Evolutionary conservation across 768 basidiomycete genomes (phyloP), one percentile per base, ranked within the genome.

Genomic region (Mycena crocata): DNA sequence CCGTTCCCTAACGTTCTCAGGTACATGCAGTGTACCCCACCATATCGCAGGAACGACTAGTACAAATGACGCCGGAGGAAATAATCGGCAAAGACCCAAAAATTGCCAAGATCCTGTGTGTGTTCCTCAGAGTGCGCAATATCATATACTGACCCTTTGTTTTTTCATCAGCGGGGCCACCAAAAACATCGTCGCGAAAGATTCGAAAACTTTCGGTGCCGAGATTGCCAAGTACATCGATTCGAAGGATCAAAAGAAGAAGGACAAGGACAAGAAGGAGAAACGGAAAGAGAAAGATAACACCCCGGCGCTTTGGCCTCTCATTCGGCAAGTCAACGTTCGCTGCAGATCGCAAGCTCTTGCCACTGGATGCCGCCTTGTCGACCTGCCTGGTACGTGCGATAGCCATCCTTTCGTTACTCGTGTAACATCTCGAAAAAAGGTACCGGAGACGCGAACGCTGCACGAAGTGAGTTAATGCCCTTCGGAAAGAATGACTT

Each of bases 171-270:
- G 51, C 28, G 89, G 89, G 21, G 80, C 81, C 0, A 87, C 81
- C 24, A 87, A 89, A 75, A 85, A 80, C 19, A 86, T 90, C 39
- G 70, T 73, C 12, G 82, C 86, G 13, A 80, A 76, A 28, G 80
- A 88, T 70, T 87, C 88, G 7, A 84, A 85, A 70, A 71, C 72
- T 1, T 90, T 90, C 62, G 80, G 81, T 0, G 79, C 83, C 69
- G 84, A 87, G 70, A 88, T 90, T 40, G 82, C 76, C n/a, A 87
- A 86, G 67, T 90, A 89, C 67, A 88, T 90, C 56, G 88, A 89
- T 71, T 89, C 87, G 1, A 89, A 89, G 71, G 87, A 90, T 63
- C 86, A 85, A 65, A 86, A 85, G 58, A 86, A 85, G 58, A 81
- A 85, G 14, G 82, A 85, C 66, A 83, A 79, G 58, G 72, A 73